These are phyloP conservation scores for Fagus sylvatica DNA, from an alignment of 306 rosid species.

Conservation along the genomic window DNA sequence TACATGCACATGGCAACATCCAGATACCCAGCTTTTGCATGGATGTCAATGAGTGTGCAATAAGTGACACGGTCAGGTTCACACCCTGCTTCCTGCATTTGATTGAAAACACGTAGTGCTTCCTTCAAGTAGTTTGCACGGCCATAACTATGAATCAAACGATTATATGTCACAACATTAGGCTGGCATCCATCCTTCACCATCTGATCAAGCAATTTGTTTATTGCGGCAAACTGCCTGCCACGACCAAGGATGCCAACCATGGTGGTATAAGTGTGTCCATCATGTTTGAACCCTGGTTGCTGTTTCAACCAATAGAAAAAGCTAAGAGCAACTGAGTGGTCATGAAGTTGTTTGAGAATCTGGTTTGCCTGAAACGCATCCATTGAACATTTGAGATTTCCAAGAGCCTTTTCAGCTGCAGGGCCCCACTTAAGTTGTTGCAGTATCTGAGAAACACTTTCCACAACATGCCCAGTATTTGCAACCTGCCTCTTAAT, in stretches of 20 bases:
- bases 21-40: constrained; percentile 89
- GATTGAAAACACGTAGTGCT: constrained; percentile 71
- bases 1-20: constrained; percentile 83
- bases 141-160: constrained; percentile 87
- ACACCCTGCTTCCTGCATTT: constrained; percentile 75
- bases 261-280: constrained; percentile 91
- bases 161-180: constrained; percentile 90
- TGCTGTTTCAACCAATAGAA: constrained; percentile 78
- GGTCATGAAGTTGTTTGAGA: constrained; percentile 76
- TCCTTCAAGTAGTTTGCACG: constrained; percentile 89
- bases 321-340: constrained; percentile 73
- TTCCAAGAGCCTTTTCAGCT: constrained; percentile 66
- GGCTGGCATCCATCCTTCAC: constrained; percentile 82
- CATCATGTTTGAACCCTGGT: constrained; percentile 79
- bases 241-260: constrained; percentile 94
- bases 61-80: constrained; percentile 94
- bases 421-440: constrained; percentile 74
- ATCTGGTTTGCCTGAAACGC: constrained; percentile 90
- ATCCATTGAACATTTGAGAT: constrained; percentile 61
- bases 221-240: constrained; percentile 75
- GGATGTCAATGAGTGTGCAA: constrained; percentile 95
- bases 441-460: constrained; percentile 56
- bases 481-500: constrained; percentile 37
- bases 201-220: constrained; percentile 78
- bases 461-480: constrained; percentile 49